phyloP scores from a whole-genome alignment of 192 early-diverging fungal species.

The Dimargaris cristalligena region DNA sequence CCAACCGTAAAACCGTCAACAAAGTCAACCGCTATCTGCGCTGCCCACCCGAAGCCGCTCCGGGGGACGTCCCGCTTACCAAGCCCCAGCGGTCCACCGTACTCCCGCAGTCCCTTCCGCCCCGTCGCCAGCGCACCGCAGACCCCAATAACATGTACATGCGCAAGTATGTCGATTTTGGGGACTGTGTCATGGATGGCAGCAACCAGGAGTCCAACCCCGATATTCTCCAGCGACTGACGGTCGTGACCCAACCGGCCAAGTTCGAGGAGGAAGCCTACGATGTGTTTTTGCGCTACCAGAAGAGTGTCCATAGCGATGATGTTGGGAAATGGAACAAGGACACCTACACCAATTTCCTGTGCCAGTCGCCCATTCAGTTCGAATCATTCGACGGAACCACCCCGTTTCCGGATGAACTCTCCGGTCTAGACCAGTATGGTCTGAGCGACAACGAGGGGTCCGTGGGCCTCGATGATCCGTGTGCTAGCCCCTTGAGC shows the following conservation, averaged over 20 bases:
- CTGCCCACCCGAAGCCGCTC: constrained; percentile 11
- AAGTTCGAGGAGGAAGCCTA: constrained; percentile 57
- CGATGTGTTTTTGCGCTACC: constrained; percentile 65
- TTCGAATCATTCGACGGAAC: constrained; percentile 14
- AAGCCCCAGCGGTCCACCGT: background rate
- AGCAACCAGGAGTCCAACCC: constrained; percentile 5
- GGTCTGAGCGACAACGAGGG: background rate
- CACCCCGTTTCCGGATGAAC: background rate
- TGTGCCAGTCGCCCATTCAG: constrained; percentile 58
- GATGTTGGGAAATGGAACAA: constrained; percentile 28
- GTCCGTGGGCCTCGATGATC: too few species aligned
- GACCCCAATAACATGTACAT: constrained; percentile 12
- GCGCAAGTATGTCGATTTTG: constrained; percentile 3
- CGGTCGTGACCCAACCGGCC: constrained; percentile 30
- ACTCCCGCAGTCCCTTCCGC: background rate
- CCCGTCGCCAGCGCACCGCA: background rate
- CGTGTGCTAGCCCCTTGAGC: too few species aligned
- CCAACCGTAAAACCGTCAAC: constrained; percentile 33
- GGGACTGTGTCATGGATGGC: constrained; percentile 7
- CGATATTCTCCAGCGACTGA: constrained; percentile 5
- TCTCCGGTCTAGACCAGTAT: background rate
- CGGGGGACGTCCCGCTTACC: background rate
- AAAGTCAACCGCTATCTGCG: constrained; percentile 33
- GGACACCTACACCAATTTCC: constrained; percentile 39
- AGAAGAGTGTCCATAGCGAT: constrained; percentile 68